phyloP scores from a whole-genome alignment of 306 rosid species.

The Castanea mollissima region DNA sequence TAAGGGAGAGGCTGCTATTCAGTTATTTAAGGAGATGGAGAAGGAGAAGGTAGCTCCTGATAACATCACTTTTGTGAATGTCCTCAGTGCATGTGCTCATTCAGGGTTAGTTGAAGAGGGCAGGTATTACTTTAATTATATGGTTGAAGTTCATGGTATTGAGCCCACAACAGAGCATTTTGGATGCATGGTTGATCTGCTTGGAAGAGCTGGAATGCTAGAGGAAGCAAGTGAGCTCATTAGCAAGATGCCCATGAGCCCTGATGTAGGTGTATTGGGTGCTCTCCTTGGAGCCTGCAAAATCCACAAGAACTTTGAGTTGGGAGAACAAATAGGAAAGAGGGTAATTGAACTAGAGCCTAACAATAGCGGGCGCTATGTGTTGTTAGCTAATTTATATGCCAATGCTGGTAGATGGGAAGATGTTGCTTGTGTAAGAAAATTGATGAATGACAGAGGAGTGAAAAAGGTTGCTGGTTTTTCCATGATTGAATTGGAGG shows the following conservation, averaged over 20 bases:
- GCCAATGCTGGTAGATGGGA: slow-evolving; percentile 66
- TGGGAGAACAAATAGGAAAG: slow-evolving; percentile 55
- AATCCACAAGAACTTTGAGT: slow-evolving; percentile 49
- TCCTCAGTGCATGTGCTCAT: slow-evolving; percentile 43
- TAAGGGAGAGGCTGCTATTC: slow-evolving; percentile 43
- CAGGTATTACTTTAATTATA: slow-evolving; percentile 22
- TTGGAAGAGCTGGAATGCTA: slow-evolving; percentile 60
- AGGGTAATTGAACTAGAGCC: slow-evolving; percentile 62
- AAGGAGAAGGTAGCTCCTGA: slow-evolving; percentile 20
- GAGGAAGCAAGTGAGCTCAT: slow-evolving; percentile 51
- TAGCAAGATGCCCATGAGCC: slow-evolving; percentile 50
- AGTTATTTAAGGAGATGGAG: slow-evolving; percentile 24
- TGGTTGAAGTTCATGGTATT: slow-evolving; percentile 33
- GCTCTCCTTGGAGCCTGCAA: slow-evolving; percentile 81
- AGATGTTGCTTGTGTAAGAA: slow-evolving; percentile 54
- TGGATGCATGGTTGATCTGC: slow-evolving; percentile 72
- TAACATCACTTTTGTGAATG: slow-evolving; percentile 38
- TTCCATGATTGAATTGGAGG: slow-evolving; percentile 63
- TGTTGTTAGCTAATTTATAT: slow-evolving; percentile 53
- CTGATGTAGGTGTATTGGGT: slow-evolving; percentile 56
- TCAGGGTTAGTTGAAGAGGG: slow-evolving; percentile 43
- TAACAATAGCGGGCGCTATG: slow-evolving; percentile 64
- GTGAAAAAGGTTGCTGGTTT: slow-evolving; percentile 68
- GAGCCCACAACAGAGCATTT: slow-evolving; percentile 56
- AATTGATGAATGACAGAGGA: slow-evolving; percentile 58